A percentile compares a stretch with the other conserved stretches of the same genome.
Conservation (phyloP, 169 alveolate species). For the Neospora caninum region DNA sequence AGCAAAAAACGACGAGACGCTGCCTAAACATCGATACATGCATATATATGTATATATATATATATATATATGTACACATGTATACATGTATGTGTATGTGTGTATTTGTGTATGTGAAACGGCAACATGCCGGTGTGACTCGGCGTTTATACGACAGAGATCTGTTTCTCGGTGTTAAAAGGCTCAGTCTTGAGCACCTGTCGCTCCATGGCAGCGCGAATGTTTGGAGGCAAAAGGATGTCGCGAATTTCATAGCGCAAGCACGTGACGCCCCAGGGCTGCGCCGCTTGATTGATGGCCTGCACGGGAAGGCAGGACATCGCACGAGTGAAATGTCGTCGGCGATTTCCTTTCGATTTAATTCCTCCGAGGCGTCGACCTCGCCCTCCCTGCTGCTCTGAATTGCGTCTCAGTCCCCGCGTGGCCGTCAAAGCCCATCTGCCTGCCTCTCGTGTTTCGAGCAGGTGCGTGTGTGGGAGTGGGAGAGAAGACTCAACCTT, state of each 20-base stretch:
- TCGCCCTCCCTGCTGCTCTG: no score
- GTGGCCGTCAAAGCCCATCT: no score
- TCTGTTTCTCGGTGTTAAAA: no score
- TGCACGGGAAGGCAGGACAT: constrained; percentile 7
- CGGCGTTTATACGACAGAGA: no score
- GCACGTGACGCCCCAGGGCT: constrained; percentile 95
- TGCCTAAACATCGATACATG: neutral
- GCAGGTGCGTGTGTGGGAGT: no score
- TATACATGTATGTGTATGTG: neutral
- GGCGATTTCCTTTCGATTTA: no score
- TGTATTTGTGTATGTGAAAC: neutral
- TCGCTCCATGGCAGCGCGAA: constrained; percentile 93
- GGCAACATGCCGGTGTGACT: no score
- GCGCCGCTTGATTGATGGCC: constrained; percentile 88
- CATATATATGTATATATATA: neutral
- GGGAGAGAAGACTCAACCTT: no score
- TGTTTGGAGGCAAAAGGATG: constrained; percentile 91
- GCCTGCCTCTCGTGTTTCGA: no score
- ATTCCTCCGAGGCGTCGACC: no score
- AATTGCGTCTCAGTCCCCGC: no score
- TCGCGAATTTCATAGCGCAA: constrained; percentile 93
- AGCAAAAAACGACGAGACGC: no score
- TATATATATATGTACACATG: neutral
- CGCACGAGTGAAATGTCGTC: neutral
- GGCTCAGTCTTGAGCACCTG: constrained; percentile 59